These are phyloP conservation scores for Mucor lusitanicus DNA, from an alignment of 371 early-diverging fungal genomes.

Conservation along the genomic window DNA sequence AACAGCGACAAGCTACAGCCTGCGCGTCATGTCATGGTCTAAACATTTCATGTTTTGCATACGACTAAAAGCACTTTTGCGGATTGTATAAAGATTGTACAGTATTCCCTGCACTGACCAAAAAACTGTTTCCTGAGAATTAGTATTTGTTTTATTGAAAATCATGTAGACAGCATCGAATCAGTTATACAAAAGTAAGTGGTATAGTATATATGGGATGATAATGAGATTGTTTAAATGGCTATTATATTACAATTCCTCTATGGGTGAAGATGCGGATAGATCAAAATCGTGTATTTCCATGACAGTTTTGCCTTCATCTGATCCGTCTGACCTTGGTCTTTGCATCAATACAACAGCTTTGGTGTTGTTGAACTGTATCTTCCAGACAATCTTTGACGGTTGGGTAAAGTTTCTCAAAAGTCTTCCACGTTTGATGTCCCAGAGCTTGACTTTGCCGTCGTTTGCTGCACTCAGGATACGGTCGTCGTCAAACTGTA, in stretches of 20 bases:
- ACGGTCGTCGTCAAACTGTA: conserved; percentile 80
- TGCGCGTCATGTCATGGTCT: too few species aligned
- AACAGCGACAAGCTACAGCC: too few species aligned
- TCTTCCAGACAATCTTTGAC: conserved; percentile 65
- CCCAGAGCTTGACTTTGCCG: conserved; percentile 86
- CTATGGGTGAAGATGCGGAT: not conserved
- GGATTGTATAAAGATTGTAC: too few species aligned
- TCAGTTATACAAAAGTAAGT: not conserved
- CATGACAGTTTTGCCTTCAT: conserved; percentile 46
- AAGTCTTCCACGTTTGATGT: conserved; percentile 72
- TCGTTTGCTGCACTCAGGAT: conserved; percentile 87
- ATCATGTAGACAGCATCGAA: not conserved
- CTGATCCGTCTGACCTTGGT: conserved; percentile 23
- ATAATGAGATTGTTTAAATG: not conserved
- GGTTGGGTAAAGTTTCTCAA: conserved; percentile 66
- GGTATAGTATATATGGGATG: not conserved
- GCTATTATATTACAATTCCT: not conserved
- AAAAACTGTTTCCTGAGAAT: too few species aligned
- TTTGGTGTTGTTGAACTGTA: conserved; percentile 63
- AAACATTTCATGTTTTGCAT: too few species aligned
- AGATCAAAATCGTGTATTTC: conserved; percentile 55
- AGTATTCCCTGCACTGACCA: too few species aligned
- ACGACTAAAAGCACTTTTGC: too few species aligned
- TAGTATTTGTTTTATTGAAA: not conserved
- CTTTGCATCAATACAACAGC: conserved; percentile 65